Base-by-base conservation (phyloP, 2,329 filamentous ascomycete species). In the Tolypocladium paradoxum region DNA sequence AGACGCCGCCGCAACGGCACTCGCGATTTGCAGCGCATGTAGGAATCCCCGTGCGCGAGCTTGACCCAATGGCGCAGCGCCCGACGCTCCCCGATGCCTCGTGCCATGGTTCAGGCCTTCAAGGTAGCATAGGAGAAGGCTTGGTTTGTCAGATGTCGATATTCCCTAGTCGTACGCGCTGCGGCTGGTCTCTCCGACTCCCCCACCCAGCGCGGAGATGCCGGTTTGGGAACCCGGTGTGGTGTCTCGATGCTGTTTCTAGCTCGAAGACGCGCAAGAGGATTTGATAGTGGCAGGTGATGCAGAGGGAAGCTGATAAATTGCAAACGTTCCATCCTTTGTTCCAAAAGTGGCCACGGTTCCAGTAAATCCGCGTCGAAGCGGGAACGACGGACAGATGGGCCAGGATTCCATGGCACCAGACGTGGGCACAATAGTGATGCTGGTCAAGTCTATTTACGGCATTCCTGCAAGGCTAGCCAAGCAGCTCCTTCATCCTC, bases 401-500 rank as follows among this genome's bases (percentile, higher is more conserved):
- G 4, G 18, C 36, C 4, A 14, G 12, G 33, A 34, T n/a, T n/a
- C n/a, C n/a, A n/a, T n/a, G n/a, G n/a, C n/a, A n/a, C n/a, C n/a
- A n/a, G n/a, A n/a, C n/a, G n/a, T n/a, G n/a, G n/a, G n/a, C n/a
- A n/a, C n/a, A n/a, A n/a, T n/a, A n/a, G n/a, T n/a, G 37, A 24
- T 40, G n/a, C 37, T 14, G 9, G 37, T 8, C 12, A 27, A 3
- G 14, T 24, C 20, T 16, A 14, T 18, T 29, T 6, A 16, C 6
- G 9, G 16, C 40, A 7, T 14, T 2, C 7, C 14, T 18, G 7
- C 2, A 24, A 27, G 16, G 3, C 6, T 14, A 34, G 22, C 54
- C 57, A 5, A 72, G 59, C 20, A 72, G 55, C 6, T 56, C 53
- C 20, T 62, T 66, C 69, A 73, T 71, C 29, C 48, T 62, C 0